Conservation (phyloP, 371 early-diverging fungal species). For the Mucor circinelloides region DNA sequence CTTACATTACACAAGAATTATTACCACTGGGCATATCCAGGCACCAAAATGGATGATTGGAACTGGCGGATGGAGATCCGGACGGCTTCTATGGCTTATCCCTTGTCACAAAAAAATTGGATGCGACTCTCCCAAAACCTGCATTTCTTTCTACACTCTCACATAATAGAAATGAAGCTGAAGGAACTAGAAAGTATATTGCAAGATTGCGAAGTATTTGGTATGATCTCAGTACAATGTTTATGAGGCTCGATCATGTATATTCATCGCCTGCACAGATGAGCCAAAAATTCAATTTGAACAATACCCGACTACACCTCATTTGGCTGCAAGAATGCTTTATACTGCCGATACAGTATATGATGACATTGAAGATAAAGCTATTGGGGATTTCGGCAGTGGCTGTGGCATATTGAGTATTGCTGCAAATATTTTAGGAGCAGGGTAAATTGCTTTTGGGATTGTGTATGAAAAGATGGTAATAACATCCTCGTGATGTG, state of each 20-base stretch:
- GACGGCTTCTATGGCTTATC: not conserved
- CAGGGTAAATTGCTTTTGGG: slow-evolving; percentile 35
- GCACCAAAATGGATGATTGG: not conserved
- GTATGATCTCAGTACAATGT: slow-evolving; percentile 23
- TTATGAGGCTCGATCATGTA: not conserved
- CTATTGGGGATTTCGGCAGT: slow-evolving; percentile 81
- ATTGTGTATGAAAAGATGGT: not conserved
- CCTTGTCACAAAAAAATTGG: not conserved
- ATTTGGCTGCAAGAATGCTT: slow-evolving; percentile 81
- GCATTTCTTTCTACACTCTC: not conserved
- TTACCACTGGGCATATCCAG: not conserved
- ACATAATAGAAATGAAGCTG: slow-evolving; percentile 60
- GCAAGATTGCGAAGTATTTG: slow-evolving; percentile 74
- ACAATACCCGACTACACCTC: slow-evolving; percentile 88
- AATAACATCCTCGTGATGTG: not conserved
- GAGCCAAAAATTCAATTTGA: slow-evolving; percentile 82
- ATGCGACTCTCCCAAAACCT: not conserved
- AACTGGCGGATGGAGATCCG: not conserved
- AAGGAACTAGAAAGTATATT: slow-evolving; percentile 77
- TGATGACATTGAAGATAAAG: slow-evolving; percentile 77
- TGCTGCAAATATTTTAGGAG: slow-evolving; percentile 65
- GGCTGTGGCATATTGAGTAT: slow-evolving; percentile 81
- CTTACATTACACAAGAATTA: not conserved
- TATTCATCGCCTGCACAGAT: slow-evolving; percentile 24
- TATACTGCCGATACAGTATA: slow-evolving; percentile 80